Percentiles rank a stretch among this genome's conserved stretches.
These are phyloP conservation scores for Fusarium torreyae DNA, from an alignment of 2,329 filamentous ascomycete species.

Conservation along the genomic window DNA sequence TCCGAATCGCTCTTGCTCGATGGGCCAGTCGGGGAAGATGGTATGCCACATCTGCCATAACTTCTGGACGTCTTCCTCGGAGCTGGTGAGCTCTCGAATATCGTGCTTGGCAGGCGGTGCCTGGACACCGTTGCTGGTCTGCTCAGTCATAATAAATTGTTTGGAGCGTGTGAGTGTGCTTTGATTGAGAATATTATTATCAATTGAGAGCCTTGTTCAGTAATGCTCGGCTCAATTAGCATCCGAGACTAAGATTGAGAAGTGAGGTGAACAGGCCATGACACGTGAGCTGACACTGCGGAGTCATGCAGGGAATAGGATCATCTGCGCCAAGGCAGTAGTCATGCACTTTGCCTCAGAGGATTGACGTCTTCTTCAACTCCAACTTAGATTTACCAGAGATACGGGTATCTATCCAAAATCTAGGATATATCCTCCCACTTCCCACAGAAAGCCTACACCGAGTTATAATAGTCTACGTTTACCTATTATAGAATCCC, in stretches of 20 bases:
- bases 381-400: neutral
- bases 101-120: constrained; percentile 1
- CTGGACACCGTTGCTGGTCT: neutral
- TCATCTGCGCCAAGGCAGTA: neutral
- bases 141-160: constrained; percentile 7
- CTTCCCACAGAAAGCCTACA: too few species aligned
- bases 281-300: constrained; percentile 26
- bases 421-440: constrained; percentile 31
- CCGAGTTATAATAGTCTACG: neutral
- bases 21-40: constrained; percentile 44
- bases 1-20: constrained; percentile 20
- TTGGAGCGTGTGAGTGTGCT: too few species aligned
- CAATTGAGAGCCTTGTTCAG: neutral
- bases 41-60: constrained; percentile 42
- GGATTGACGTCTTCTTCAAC: neutral
- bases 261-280: neutral
- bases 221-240: too few species aligned
- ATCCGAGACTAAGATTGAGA: neutral
- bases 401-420: constrained; percentile 3
- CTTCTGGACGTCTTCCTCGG: constrained; percentile 34
- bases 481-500: too few species aligned
- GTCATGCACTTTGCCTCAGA: neutral
- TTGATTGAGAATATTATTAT: neutral
- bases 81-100: constrained; percentile 25
- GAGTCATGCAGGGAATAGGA: constrained; percentile 19